Base-by-base conservation (phyloP, 495 filamentous ascomycete species). In the Durotheca rogersii region DNA sequence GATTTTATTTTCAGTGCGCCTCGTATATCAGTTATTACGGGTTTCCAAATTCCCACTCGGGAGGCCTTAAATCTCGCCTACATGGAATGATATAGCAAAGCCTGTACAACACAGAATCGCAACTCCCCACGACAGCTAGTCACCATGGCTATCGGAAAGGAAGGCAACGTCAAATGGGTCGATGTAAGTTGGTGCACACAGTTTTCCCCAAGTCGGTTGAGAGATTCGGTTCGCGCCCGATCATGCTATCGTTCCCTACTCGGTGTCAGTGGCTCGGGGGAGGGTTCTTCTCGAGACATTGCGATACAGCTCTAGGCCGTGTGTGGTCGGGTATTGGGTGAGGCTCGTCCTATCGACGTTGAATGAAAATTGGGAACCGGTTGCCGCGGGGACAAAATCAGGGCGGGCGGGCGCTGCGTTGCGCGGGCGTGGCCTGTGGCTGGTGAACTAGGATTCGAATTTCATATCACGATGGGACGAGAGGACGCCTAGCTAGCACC, bases 111-210 rank as follows among this genome's bases (percentile, higher is more conserved):
- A 27, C 12, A n/a, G 15, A 25, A 18, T 25, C 41, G 6, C 40
- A 44, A 45, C 43, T 12, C 12, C 31, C 1, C 35, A 23, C 41
- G 41, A 55, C 36, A 56, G 17, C 30, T 43, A 20, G 25, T 61
- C 54, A 66, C 31, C 14, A 75, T 75, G 72, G 62, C 63, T 38
- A 67, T 68, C 41, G 67, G 62, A 20, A 68, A 56, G 47, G 68
- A 71, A 47, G 80, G 81, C 58, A 82, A 81, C 51, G 81, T 86
- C 18, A 84, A 84, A 71, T 86, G 83, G 83, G 81, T 85, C 29
- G 83, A 86, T 76, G 81, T 83, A 66, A 56, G 79, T 73, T n/a
- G n/a, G n/a, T n/a, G n/a, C n/a, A n/a, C n/a, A n/a, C n/a, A n/a
- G n/a, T n/a, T n/a, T n/a, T n/a, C n/a, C n/a, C n/a, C n/a, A n/a